Base-by-base conservation (phyloP, 495 filamentous ascomycete genomes). In the Amphirosellinia nigrospora region DNA sequence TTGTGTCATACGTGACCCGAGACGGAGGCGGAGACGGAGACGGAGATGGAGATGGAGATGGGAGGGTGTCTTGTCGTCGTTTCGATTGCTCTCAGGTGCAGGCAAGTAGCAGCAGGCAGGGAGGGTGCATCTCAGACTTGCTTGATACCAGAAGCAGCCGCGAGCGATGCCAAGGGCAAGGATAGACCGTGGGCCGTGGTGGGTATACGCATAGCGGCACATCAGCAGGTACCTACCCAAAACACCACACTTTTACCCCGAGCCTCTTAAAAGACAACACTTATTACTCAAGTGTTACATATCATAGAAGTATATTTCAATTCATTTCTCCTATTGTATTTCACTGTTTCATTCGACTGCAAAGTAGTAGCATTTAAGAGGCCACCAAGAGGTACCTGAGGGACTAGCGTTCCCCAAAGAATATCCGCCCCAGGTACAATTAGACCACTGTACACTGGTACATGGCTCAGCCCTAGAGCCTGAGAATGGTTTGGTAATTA, bases 111-210 rank as follows among this genome's bases (percentile, higher is more conserved):
- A n/a, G 50, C 34, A 46, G 43, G 16, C 30, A 66, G 55, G 65
- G 52, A 68, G 53, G 65, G 65, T 38, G 61, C 61, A 64, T 64
- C 56, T 39, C 43, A 39, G 66, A 45, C 62, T 59, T 48, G 45
- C 23, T 43, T 38, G 19, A 56, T 23, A 53, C 26, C 48, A 34
- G 39, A 15, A 53, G 62, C 28, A 36, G 45, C n/a, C 23, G 26
- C 16, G 28, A 58, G 55, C 36, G 48, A 53, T 65, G 45, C 21
- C 23, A 41, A 52, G 3, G 26, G 46, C 63, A 65, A 34, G 63
- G 43, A 52, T 65, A 36, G 21, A 28, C 21, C 28, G n/a, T n/a
- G n/a, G n/a, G n/a, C n/a, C n/a, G 34, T 45, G 21, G 32, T 45
- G 39, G 62, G 61, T 64, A 48, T 46, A 34, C 53, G n/a, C n/a